These are phyloP conservation scores for Penicillium lividum DNA, from an alignment of 495 filamentous ascomycete genomes.

Conservation along the genomic window DNA sequence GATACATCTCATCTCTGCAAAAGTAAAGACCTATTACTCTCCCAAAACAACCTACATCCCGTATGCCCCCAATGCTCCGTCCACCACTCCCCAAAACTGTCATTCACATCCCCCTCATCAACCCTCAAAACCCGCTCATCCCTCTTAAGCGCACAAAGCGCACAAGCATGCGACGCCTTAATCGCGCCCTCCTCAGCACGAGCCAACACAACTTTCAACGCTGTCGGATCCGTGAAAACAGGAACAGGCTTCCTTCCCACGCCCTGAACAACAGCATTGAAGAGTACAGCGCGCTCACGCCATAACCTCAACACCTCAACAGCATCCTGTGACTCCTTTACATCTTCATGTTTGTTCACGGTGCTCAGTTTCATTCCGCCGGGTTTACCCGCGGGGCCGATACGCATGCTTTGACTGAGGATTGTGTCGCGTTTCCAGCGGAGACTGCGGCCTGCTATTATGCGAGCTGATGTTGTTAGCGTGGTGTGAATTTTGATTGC, in stretches of 20 bases:
- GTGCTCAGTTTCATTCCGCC: slow-evolving; percentile 88
- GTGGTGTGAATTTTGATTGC: slow-evolving; percentile 51
- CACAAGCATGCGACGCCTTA: slow-evolving; percentile 74
- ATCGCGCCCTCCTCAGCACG: slow-evolving; percentile 55
- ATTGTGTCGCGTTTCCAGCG: slow-evolving; percentile 88
- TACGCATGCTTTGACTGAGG: slow-evolving; percentile 85
- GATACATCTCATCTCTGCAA: slow-evolving; percentile 55
- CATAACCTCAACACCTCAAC: slow-evolving; percentile 74
- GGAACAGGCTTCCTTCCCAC: slow-evolving; percentile 54
- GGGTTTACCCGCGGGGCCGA: slow-evolving; percentile 67
- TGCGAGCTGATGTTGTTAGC: slow-evolving; percentile 67
- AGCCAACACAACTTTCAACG: slow-evolving; percentile 56
- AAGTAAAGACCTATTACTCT: slow-evolving; percentile 65
- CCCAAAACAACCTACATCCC: slow-evolving; percentile 83
- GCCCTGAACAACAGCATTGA: slow-evolving; percentile 43
- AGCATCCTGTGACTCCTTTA: slow-evolving; percentile 85
- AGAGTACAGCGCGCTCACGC: slow-evolving; percentile 49
- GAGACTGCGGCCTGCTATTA: slow-evolving; percentile 81
- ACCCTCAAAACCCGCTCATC: slow-evolving; percentile 77
- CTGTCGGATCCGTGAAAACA: slow-evolving; percentile 63
- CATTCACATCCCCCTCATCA: slow-evolving; percentile 70
- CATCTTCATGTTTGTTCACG: slow-evolving; percentile 74
- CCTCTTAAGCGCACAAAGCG: slow-evolving; percentile 83
- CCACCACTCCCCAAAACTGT: slow-evolving; percentile 97
- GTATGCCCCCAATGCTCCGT: slow-evolving; percentile 84